These are phyloP conservation scores for Podaxis carcinomalis DNA, from an alignment of 768 basidiomycete species.

Conservation along the genomic window DNA sequence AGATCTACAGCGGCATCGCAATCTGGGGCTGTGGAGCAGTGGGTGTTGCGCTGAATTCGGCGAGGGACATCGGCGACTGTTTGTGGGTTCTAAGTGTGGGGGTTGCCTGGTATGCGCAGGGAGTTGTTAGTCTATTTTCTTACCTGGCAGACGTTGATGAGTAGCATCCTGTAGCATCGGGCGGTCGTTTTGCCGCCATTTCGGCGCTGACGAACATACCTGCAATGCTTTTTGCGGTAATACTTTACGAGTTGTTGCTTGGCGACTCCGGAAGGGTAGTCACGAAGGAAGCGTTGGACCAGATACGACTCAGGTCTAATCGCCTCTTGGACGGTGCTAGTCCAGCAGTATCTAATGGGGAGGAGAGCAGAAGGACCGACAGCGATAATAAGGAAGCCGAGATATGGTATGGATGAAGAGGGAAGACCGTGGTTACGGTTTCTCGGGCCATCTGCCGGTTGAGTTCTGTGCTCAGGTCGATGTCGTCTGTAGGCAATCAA, in stretches of 20 bases:
- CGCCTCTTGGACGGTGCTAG: background rate
- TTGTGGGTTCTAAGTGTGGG: conserved; percentile 3
- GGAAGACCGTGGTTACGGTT: background rate
- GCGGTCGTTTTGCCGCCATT: background rate
- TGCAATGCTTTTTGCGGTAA: background rate
- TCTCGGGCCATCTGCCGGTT: too few species aligned
- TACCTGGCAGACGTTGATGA: background rate
- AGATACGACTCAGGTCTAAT: background rate
- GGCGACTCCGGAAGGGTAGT: background rate
- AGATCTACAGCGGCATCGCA: background rate
- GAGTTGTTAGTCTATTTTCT: background rate
- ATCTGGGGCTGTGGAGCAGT: conserved; percentile 1
- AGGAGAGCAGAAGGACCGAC: background rate
- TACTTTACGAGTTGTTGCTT: conserved; percentile 1
- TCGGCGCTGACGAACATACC: conserved; percentile 1
- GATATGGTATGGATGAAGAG: background rate
- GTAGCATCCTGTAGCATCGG: background rate
- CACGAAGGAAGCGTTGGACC: background rate
- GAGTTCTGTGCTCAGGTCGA: too few species aligned
- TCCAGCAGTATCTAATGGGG: background rate
- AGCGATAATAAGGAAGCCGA: background rate
- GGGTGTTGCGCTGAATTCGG: conserved; percentile 1
- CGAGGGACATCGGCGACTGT: background rate
- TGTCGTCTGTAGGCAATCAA: too few species aligned
- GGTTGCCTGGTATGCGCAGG: background rate